A percentile compares a stretch with the other conserved stretches of the same genome.
These are phyloP conservation scores for Fragilaria radians DNA, from an alignment of 108 stramenopile genomes.

Conservation along the genomic window DNA sequence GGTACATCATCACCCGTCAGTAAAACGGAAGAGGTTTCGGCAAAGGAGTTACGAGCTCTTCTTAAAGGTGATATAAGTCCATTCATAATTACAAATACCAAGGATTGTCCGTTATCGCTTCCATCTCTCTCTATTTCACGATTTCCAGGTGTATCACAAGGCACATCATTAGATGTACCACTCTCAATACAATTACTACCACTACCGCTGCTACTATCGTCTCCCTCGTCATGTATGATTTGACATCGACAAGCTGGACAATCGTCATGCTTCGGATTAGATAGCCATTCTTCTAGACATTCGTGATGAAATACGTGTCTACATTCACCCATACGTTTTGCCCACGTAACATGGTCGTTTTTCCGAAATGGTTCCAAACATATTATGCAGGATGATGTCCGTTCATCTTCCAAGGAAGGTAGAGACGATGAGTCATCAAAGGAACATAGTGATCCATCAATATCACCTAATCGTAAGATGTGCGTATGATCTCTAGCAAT, in stretches of 20 bases:
- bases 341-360: not conserved
- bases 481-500: not conserved
- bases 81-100: not conserved
- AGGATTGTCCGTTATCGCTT: not conserved
- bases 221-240: not conserved
- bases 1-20: not conserved
- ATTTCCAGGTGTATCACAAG: too few relatives aligned
- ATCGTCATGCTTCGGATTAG: not conserved
- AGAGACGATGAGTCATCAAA: not conserved
- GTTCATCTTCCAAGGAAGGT: not conserved
- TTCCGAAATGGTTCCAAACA: not conserved
- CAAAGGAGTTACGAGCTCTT: not conserved
- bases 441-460: not conserved
- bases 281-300: not conserved
- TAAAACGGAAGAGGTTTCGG: not conserved
- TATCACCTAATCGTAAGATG: not conserved
- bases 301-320: not conserved
- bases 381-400: not conserved
- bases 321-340: not conserved
- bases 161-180: too few relatives aligned
- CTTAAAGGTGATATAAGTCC: not conserved
- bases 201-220: not conserved
- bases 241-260: constrained; percentile 1
- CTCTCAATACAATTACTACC: not conserved
- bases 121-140: not conserved